phyloP scores from a whole-genome alignment of 371 early-diverging fungal genomes.

The Lichtheimia hyalospora region DNA sequence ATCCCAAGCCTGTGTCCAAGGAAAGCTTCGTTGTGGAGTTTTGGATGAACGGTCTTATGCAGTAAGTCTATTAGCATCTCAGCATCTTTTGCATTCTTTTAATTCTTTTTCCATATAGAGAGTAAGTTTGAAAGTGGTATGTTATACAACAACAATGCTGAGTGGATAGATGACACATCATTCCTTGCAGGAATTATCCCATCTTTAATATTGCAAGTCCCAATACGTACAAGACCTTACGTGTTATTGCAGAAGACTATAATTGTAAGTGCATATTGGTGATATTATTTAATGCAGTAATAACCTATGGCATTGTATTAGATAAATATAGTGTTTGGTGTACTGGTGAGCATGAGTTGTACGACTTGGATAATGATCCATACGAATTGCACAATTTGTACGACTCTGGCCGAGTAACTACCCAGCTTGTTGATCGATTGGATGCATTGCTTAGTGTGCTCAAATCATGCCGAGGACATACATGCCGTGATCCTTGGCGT shows the following conservation, averaged over 20 bases:
- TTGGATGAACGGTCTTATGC: constrained; percentile 28
- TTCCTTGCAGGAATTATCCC: too few species aligned
- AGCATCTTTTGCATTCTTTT: too few species aligned
- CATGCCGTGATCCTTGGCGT: constrained; percentile 64
- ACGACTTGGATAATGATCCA: constrained; percentile 58
- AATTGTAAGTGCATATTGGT: constrained; percentile 34
- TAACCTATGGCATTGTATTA: not conserved
- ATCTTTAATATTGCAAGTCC: not conserved
- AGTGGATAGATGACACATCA: too few species aligned
- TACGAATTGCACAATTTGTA: constrained; percentile 57
- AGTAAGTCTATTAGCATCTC: too few species aligned
- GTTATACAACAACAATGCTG: too few species aligned
- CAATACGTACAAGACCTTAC: constrained; percentile 57
- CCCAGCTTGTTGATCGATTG: constrained; percentile 45
- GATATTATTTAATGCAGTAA: not conserved
- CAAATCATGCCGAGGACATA: constrained; percentile 53
- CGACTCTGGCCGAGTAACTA: not conserved
- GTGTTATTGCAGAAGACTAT: constrained; percentile 53
- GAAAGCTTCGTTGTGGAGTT: constrained; percentile 66
- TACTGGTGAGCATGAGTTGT: constrained; percentile 65
- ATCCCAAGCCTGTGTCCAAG: constrained; percentile 39
- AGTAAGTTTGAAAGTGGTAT: too few species aligned
- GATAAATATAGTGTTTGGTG: constrained; percentile 60
- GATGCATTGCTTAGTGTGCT: constrained; percentile 61
- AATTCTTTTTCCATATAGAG: too few species aligned